Base-by-base conservation (phyloP, 768 basidiomycete genomes). In the Lentinula lateritia region DNA sequence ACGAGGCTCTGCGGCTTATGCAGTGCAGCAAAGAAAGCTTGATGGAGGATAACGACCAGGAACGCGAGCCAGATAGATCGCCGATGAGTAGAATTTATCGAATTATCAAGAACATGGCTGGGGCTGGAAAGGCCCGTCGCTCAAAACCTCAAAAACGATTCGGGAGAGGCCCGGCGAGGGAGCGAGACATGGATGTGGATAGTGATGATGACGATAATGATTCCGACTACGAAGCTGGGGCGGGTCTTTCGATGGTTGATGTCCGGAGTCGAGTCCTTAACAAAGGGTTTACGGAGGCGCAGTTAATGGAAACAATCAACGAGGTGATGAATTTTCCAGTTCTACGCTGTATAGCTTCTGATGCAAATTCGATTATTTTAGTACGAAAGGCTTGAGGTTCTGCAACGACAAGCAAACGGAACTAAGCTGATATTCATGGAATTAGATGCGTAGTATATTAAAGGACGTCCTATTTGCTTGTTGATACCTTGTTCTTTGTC, bases 1-100 rank as follows among this genome's bases (percentile, higher is more conserved):
- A 98, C 69, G 97, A 98, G 74, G 97, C 97, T 2, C 78, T 99
- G 64, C 87, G 97, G 42, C 78, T 99, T 63, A 98, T 99, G 95
- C 93, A 95, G 62, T 93, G 92, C 66, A 93, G 91, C 76, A 99
- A 98, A 73, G 90, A 92, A 69, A 93, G 89, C 68, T 76, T 99
- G 66, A 80, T 86, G 59, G 92, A 95, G 50, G 92, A 93, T 10
- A 83, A 85, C 18, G 88, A 89, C 46, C 80, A 81, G 48, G 88
- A 86, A 38, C 75, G 77, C 34, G 89, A 89, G 38, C 78, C 79
- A 4, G 96, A 99, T 70, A 83, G 85, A 65, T 93, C 95, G 20
- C 80, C 83, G 55, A 80, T 86, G 62, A 92, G 89, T 71, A 87
- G 91, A 74, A 92, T 98, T 71, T 95, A 89, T 76, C 82, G 95